Percentiles rank a stretch among this genome's conserved stretches.
Conservation (phyloP, 176 grass and related monocot species). For the sorghum (Sorghum bicolor) region Sorghum_bicolor_NCBIv3 NC_012872.2:64266001-64266500, state of each 20-base stretch:
- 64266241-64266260: slow-evolving; percentile 93
- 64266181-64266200: slow-evolving; percentile 87
- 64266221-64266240: slow-evolving; percentile 65
- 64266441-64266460: slow-evolving; percentile 39
- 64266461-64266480: slow-evolving; percentile 63
- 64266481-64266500: slow-evolving; percentile 95
- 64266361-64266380: slow-evolving; percentile 61
- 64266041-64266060: slow-evolving; percentile 30
- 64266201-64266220: slow-evolving; percentile 80
- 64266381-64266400: slow-evolving; percentile 60
- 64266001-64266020: neutral
- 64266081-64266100: slow-evolving; percentile 49
- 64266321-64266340: slow-evolving; percentile 87
- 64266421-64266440: slow-evolving; percentile 31
- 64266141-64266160: slow-evolving; percentile 33
- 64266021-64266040: slow-evolving; percentile 33
- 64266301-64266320: slow-evolving; percentile 92
- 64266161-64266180: slow-evolving; percentile 69
- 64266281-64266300: slow-evolving; percentile 96
- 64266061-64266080: neutral
- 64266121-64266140: slow-evolving; percentile 36
- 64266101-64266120: slow-evolving; percentile 18
- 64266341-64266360: slow-evolving; percentile 64
- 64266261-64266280: slow-evolving; percentile 93
- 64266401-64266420: slow-evolving; percentile 36